Conservation (phyloP, 495 filamentous ascomycete species). For the Rusavskia elegans region DNA sequence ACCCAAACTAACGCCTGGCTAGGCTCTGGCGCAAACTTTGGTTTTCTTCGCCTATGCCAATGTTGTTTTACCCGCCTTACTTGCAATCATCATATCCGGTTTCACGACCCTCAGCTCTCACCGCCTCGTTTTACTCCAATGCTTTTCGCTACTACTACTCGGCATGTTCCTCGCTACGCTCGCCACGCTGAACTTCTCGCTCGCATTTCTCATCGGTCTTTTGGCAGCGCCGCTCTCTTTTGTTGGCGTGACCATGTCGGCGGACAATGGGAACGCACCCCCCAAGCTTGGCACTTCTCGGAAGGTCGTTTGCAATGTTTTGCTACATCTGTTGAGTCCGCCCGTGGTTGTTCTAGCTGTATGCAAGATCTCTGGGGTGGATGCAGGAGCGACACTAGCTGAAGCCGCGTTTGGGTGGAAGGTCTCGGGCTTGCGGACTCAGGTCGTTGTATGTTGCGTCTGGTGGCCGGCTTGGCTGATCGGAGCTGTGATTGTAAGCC, state of each 20-base stretch:
- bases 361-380: slow-evolving; percentile 32
- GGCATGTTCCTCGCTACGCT: slow-evolving; percentile 85
- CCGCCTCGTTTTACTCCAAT: slow-evolving; percentile 65
- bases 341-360: slow-evolving; percentile 41
- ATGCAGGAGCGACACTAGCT: slow-evolving; percentile 41
- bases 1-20: neutral
- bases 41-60: slow-evolving; percentile 40
- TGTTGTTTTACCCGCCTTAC: slow-evolving; percentile 37
- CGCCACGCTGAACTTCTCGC: slow-evolving; percentile 90
- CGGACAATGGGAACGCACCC: slow-evolving; percentile 1
- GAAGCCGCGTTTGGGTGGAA: slow-evolving; percentile 82
- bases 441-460: slow-evolving; percentile 86
- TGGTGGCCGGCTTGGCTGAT: slow-evolving; percentile 97
- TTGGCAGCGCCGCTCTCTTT: slow-evolving; percentile 63
- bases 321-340: slow-evolving; percentile 49
- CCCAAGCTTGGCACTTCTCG: slow-evolving; percentile 11
- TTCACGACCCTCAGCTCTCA: slow-evolving; percentile 41
- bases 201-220: slow-evolving; percentile 74
- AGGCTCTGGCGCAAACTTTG: slow-evolving; percentile 24
- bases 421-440: slow-evolving; percentile 80
- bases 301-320: slow-evolving; percentile 14
- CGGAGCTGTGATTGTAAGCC: slow-evolving; percentile 34
- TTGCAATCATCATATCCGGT: slow-evolving; percentile 35
- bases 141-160: slow-evolving; percentile 79
- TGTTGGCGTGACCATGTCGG: slow-evolving; percentile 23